Percentiles rank a stretch among this genome's conserved stretches.
Conservation (phyloP, 2,329 filamentous ascomycete genomes). For the Cladophialophora yegresii region DNA sequence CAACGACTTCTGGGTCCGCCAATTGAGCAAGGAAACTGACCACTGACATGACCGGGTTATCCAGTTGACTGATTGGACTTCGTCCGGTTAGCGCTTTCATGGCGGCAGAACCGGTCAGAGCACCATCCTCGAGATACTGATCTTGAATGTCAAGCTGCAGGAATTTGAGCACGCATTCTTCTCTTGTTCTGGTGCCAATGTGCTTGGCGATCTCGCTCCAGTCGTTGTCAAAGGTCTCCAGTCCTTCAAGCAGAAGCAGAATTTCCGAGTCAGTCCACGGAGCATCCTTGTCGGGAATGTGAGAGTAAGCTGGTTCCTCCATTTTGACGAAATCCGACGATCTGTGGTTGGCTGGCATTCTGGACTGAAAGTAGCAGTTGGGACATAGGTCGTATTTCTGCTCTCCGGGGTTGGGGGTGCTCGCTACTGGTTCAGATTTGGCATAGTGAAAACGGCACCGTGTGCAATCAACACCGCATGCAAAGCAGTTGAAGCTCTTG, state of each 20-base stretch:
- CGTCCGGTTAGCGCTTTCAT: constrained; percentile 74
- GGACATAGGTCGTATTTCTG: constrained; percentile 86
- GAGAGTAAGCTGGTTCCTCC: constrained; percentile 81
- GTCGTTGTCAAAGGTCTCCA: constrained; percentile 93
- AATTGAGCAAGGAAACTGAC: constrained; percentile 91
- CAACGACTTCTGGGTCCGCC: constrained; percentile 84
- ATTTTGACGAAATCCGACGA: constrained; percentile 82
- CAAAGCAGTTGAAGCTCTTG: constrained; percentile 76
- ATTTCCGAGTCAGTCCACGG: constrained; percentile 91
- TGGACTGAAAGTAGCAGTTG: constrained; percentile 81
- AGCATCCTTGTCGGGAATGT: constrained; percentile 76
- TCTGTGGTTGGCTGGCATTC: constrained; percentile 76
- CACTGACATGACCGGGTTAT: constrained; percentile 96
- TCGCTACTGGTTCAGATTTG: constrained; percentile 61
- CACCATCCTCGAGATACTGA: constrained; percentile 85
- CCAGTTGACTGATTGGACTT: constrained; percentile 84
- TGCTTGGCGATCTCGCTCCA: constrained; percentile 93
- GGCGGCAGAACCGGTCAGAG: constrained; percentile 60
- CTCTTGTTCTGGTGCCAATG: constrained; percentile 84
- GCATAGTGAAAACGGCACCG: constrained; percentile 69
- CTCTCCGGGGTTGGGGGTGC: constrained; percentile 57
- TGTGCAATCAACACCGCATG: constrained; percentile 88
- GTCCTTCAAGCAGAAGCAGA: constrained; percentile 81
- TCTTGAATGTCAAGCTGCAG: constrained; percentile 95
- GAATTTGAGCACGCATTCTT: constrained; percentile 97